Conservation (phyloP, 495 filamentous ascomycete species). For the Penicillium psychrofluorescens region DNA sequence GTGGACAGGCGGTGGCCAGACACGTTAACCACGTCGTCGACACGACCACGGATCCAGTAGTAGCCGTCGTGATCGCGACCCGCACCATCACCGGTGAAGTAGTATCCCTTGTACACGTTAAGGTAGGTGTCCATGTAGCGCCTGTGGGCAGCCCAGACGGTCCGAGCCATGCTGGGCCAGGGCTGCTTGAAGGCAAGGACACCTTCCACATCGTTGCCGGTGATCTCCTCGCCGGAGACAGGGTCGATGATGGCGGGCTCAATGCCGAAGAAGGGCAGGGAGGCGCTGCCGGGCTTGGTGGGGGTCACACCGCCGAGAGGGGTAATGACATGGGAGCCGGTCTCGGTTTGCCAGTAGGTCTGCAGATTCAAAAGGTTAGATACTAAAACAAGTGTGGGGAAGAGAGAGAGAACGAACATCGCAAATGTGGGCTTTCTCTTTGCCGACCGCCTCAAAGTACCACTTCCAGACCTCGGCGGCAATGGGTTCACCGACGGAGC, state of each 20-base stretch:
- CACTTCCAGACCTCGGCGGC: slow-evolving; percentile 99
- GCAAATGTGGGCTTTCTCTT: slow-evolving; percentile 85
- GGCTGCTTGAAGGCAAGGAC: slow-evolving; percentile 96
- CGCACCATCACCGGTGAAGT: slow-evolving; percentile 98
- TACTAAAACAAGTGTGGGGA: not conserved
- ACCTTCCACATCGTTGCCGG: slow-evolving; percentile 96
- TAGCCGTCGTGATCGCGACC: slow-evolving; percentile 97
- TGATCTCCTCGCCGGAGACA: slow-evolving; percentile 86
- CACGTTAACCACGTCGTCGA: slow-evolving; percentile 98
- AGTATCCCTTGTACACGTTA: slow-evolving; percentile 97
- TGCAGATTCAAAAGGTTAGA: slow-evolving; percentile 24
- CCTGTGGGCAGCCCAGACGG: slow-evolving; percentile 97
- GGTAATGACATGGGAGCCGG: slow-evolving; percentile 81
- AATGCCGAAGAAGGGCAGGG: slow-evolving; percentile 85
- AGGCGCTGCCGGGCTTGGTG: slow-evolving; percentile 51
- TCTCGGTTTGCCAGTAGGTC: slow-evolving; percentile 99
- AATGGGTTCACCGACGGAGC: slow-evolving; percentile 97
- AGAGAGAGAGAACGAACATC: slow-evolving; percentile 64
- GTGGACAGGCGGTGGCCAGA: slow-evolving; percentile 93
- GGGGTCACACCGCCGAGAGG: slow-evolving; percentile 49
- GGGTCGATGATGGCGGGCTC: slow-evolving; percentile 98
- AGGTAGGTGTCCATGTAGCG: slow-evolving; percentile 98
- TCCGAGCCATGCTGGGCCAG: slow-evolving; percentile 98
- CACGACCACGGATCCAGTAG: slow-evolving; percentile 99
- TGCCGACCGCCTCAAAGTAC: slow-evolving; percentile 96